Evolutionary conservation across 2,329 filamentous ascomycete species (phyloP).

Genomic region (Whalleya microplaca): DNA sequence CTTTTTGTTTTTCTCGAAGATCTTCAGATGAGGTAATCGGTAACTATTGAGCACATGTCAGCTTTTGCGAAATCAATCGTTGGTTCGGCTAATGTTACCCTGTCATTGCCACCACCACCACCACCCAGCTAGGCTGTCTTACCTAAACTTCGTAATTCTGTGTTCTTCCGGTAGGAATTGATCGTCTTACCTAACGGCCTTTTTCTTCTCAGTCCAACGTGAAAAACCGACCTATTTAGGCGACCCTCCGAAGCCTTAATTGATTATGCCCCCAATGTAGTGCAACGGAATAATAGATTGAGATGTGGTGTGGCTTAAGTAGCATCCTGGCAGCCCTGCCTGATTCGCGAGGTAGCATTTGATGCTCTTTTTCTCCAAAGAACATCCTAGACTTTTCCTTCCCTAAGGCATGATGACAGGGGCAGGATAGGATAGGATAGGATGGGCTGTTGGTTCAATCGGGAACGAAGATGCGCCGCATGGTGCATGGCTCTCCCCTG

Average conservation of each 20-base stretch:
- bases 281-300: not conserved
- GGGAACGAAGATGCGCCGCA: not conserved
- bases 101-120: not conserved
- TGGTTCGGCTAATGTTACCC: constrained; percentile 14
- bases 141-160: not conserved
- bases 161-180: not conserved
- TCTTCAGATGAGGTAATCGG: too few relatives aligned
- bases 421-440: too few relatives aligned
- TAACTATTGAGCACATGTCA: constrained; percentile 6
- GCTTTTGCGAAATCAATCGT: constrained; percentile 8
- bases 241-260: constrained; percentile 14
- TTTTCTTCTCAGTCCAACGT: not conserved
- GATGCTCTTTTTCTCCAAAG: not conserved
- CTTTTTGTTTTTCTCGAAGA: too few relatives aligned
- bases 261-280: constrained; percentile 3
- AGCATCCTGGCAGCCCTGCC: not conserved
- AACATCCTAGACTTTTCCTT: not conserved
- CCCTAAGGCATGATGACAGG: too few relatives aligned
- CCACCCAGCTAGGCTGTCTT: not conserved
- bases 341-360: not conserved
- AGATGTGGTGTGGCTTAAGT: too few relatives aligned
- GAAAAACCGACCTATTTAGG: constrained; percentile 17
- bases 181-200: not conserved
- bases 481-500: too few relatives aligned
- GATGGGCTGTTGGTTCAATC: not conserved